Conservation (phyloP, 2,329 filamentous ascomycete species). For the Graphilbum fragrans region DNA sequence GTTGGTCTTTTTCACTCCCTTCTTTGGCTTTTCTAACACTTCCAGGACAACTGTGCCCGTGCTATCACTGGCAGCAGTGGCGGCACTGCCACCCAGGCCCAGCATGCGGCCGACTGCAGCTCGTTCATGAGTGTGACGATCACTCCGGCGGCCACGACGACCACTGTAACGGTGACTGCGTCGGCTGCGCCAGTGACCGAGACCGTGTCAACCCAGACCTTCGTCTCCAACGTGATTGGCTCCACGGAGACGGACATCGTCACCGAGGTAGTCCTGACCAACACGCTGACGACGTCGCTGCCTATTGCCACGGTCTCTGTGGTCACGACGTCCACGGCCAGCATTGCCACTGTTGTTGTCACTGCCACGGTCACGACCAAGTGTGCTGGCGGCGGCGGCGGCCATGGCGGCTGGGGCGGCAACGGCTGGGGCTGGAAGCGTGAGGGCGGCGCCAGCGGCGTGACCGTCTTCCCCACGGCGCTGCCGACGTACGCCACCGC, state of each 20-base stretch:
- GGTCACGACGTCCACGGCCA: background rate
- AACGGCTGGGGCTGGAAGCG: conserved; percentile 33
- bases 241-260: background rate
- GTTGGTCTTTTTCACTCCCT: background rate
- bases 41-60: conserved; percentile 9
- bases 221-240: background rate
- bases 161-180: background rate
- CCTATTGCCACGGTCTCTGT: background rate
- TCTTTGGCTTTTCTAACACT: background rate
- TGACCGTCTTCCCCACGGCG: background rate
- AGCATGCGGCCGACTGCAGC: conserved; percentile 8
- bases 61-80: conserved; percentile 6
- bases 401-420: conserved; percentile 33
- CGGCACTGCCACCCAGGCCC: background rate
- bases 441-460: background rate
- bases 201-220: background rate
- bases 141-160: conserved; percentile 1
- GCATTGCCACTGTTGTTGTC: background rate
- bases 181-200: background rate
- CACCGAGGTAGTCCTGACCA: background rate
- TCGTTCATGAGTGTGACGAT: conserved; percentile 2
- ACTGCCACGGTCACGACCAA: background rate
- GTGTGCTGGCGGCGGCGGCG: background rate
- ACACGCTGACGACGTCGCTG: background rate
- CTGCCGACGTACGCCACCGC: conserved; percentile 14